A percentile compares a stretch with the other conserved stretches of the same genome.
Conservation (phyloP, 2,329 filamentous ascomycete genomes). For the Colletotrichum sp. region DNA sequence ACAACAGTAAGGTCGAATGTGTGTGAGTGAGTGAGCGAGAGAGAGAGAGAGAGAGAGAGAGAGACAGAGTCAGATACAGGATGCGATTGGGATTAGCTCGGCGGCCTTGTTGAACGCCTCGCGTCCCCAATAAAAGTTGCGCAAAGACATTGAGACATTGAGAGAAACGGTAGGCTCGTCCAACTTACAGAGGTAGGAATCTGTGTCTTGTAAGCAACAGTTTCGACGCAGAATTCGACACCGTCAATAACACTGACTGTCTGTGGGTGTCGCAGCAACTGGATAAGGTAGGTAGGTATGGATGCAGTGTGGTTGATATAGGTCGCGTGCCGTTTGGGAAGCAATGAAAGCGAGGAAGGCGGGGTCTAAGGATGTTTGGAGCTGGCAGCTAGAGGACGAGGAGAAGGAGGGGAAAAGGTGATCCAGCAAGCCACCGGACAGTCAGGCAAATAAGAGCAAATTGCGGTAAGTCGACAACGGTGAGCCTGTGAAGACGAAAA, state of each 20-base stretch:
- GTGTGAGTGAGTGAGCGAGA: not conserved
- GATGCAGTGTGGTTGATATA: not conserved
- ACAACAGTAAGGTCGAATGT: not conserved
- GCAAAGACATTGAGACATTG: slow-evolving; percentile 9
- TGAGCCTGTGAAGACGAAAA: slow-evolving; percentile 4
- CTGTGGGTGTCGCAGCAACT: not conserved
- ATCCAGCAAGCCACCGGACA: not conserved
- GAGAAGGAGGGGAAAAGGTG: not conserved
- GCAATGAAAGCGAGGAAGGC: not conserved
- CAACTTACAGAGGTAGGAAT: not conserved
- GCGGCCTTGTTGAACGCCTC: slow-evolving; percentile 20
- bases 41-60: too few species aligned
- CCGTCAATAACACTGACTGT: not conserved
- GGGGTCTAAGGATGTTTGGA: not conserved
- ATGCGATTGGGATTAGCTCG: not conserved
- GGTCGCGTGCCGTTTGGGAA: not conserved
- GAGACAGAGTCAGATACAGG: not conserved
- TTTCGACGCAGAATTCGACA: not conserved
- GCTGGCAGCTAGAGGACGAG: not conserved
- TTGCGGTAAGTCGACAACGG: not conserved
- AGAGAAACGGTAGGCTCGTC: not conserved
- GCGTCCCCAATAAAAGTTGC: slow-evolving; percentile 15
- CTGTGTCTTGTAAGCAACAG: not conserved
- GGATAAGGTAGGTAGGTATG: too few species aligned
- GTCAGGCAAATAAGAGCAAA: not conserved